Base-by-base conservation (phyloP, 1,139 yeast genomes). In the Debaryomyces sp. region DNA sequence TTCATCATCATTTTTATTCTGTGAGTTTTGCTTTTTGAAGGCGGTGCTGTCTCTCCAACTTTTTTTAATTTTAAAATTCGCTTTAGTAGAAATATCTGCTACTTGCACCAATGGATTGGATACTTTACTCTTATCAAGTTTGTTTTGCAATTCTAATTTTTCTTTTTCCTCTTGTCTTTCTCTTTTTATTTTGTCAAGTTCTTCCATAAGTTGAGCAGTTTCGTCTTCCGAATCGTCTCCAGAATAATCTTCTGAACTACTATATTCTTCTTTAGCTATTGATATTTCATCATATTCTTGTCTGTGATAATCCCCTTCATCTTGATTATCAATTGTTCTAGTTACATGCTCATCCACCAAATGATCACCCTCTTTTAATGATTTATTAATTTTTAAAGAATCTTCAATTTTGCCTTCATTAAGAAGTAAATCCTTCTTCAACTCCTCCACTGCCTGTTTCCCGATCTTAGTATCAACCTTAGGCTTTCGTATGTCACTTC, bases 31-130 rank as follows among this genome's bases (percentile, higher is more conserved):
- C 44, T 71, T 71, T 51, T 71, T 73, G 60, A 74, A 71, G 0
- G 77, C 68, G 1, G 85, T 75, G 32, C 76, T 77, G 10, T 72
- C 78, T 57, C 91, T 71, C 91, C 92, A 81, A 45, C 75, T 68
- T 48, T 75, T 73, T 56, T 74, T 75, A 57, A 48, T 62, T 29
- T 39, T 45, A 10, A 49, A 22, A 12, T 41, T 36, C 41, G 47
- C 45, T 32, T 44, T 24, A 21, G 44, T 15, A 61, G 50, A 15
- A 4, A 40, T 6, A n/a, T 35, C 46, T 10, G 39, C 13, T 6
- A 51, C 17, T 35, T 61, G 62, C 17, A 79, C 52, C 37, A 81
- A 61, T 2, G 85, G 84, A 54, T 81, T 81, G 2, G 80, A 71
- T 9, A 54, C 44, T 21, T 60, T 54, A 0, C 71, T 70, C n/a